A percentile compares a stretch with the other conserved stretches of the same genome.
Conservation (phyloP, 768 basidiomycete species). For the Coprinopsis strossmayeri region DNA sequence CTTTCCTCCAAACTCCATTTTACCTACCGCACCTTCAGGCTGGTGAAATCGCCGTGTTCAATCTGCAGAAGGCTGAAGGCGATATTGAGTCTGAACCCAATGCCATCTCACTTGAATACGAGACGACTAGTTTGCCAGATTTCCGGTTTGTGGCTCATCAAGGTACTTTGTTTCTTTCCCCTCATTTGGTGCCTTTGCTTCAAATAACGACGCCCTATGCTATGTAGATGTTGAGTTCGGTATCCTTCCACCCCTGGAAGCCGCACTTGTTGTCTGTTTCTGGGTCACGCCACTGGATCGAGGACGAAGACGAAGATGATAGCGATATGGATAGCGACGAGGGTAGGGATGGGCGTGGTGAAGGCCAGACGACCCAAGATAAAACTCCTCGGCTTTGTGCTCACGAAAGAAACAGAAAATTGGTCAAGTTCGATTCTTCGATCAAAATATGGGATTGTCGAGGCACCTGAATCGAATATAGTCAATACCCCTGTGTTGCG, state of each 20-base stretch:
- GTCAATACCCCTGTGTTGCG: no score
- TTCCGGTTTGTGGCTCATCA: conserved; percentile 46
- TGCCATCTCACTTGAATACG: conserved; percentile 10
- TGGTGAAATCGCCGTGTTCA: conserved; percentile 57
- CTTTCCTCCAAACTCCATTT: background rate
- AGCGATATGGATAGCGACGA: conserved; percentile 21
- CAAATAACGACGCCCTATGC: background rate
- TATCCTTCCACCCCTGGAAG: conserved; percentile 63
- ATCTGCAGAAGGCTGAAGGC: conserved; percentile 24
- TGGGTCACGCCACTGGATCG: conserved; percentile 68
- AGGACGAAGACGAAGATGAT: conserved; percentile 17
- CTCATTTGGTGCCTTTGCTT: no score
- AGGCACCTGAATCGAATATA: no score
- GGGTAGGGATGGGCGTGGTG: background rate
- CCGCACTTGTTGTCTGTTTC: conserved; percentile 58
- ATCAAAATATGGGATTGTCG: background rate
- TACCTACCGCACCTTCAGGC: conserved; percentile 26
- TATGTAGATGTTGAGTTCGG: conserved; percentile 67
- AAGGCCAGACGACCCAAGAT: no score
- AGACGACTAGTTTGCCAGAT: conserved; percentile 17
- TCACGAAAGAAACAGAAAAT: background rate
- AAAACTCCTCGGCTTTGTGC: no score
- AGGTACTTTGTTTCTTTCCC: conserved; percentile 30
- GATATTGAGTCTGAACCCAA: conserved; percentile 6
- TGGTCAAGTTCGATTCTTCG: background rate